Evolutionary conservation across 75 land plant species (phyloP).

Genomic region (Selaginella moellendorffii): DNA sequence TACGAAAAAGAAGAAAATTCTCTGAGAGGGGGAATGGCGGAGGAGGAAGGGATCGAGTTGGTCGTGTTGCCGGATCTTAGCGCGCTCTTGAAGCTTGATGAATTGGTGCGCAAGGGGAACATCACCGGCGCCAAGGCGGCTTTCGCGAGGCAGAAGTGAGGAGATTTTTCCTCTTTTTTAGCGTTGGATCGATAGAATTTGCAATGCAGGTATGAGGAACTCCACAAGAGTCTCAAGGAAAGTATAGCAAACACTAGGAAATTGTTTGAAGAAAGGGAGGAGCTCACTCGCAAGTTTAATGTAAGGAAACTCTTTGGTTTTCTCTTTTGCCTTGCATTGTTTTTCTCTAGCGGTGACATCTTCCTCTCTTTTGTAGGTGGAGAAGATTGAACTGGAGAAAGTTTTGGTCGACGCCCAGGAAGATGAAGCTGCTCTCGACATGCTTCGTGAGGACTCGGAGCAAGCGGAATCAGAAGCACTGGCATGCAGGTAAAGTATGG

Average conservation of each 20-base stretch:
- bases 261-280: neutral
- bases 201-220: neutral
- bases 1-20: too few relatives aligned
- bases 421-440: constrained; percentile 20
- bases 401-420: constrained; percentile 13
- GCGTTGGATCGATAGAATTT: neutral
- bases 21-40: constrained; percentile 3
- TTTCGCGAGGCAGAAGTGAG: constrained; percentile 11
- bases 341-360: too few relatives aligned
- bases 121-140: constrained; percentile 1
- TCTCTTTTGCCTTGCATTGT: too few relatives aligned
- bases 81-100: constrained; percentile 5
- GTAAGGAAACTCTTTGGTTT: too few relatives aligned
- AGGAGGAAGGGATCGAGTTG: constrained; percentile 5
- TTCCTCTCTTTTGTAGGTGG: constrained; percentile 11
- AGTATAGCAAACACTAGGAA: neutral
- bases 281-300: neutral
- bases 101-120: constrained; percentile 9
- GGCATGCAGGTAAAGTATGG: constrained; percentile 16
- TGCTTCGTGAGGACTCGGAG: constrained; percentile 23
- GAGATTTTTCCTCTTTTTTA: neutral
- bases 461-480: constrained; percentile 25
- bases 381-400: constrained; percentile 10
- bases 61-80: constrained; percentile 5
- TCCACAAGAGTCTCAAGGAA: neutral